Evolutionary conservation across 768 basidiomycete genomes (phyloP), one percentile per base, ranked within the genome.

Genomic region (Trametes elegans): DNA sequence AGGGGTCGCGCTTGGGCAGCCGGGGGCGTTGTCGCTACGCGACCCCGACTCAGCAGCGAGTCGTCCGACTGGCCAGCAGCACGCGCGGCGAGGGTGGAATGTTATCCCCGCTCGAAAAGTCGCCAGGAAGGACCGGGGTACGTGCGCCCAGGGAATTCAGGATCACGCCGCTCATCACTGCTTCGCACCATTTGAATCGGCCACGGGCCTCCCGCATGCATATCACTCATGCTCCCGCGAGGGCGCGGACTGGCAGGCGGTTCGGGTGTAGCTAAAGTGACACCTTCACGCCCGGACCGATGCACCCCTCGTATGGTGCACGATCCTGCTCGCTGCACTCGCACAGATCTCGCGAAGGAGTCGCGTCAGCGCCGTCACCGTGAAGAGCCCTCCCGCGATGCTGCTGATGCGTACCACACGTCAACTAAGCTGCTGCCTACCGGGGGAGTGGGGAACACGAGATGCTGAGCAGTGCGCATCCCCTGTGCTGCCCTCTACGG

Each of bases 371-470:
- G n/a, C 29, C 41, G 19, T 10, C 28, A 10, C 38, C 27, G 51
- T 44, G 51, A 53, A 53, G 51, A 24, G 51, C 45, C 6, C 51
- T 53, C 51, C 51, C 51, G 51, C 51, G 51, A 53, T 45, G 42
- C 42, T 53, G 34, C 13, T 36, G n/a, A n/a, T 43, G 34, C 32
- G 24, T 44, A 42, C n/a, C n/a, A n/a, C 10, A 43, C 34, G 51
- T 52, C 51, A 38, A 44, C n/a, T 21, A 24, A 34, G 34, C 24
- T 11, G 31, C 32, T 14, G 34, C 32, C 51, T 23, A 42, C 10
- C 18, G n/a, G 26, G 28, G 43, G 43, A 29, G 29, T n/a, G 43
- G 13, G 19, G n/a, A n/a, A n/a, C n/a, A n/a, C n/a, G n/a, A n/a
- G n/a, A n/a, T n/a, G n/a, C n/a, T n/a, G n/a, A n/a, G n/a, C n/a